These are phyloP conservation scores for Paramyrothecium sp. DNA, from an alignment of 2,329 filamentous ascomycete species.

Conservation along the genomic window DNA sequence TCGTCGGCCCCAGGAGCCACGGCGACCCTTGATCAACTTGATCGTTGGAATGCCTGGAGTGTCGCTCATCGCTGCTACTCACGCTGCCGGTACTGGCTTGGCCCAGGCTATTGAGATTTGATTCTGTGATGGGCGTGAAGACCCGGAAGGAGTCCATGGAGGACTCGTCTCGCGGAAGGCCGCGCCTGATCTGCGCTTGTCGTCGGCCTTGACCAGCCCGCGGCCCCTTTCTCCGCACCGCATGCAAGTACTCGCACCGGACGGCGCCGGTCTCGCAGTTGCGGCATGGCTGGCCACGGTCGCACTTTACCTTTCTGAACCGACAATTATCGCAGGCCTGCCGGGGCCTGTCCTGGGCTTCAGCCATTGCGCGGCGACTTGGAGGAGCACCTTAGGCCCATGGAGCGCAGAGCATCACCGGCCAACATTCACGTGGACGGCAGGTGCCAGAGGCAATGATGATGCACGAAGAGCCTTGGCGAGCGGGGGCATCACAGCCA, in stretches of 20 bases:
- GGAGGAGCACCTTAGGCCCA: background rate
- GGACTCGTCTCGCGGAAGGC: conserved; percentile 11
- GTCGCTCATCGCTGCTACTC: background rate
- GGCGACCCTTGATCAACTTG: background rate
- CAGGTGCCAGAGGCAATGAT: no score
- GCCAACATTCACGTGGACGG: no score
- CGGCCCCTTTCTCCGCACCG: conserved; percentile 24
- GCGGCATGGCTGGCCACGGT: conserved; percentile 25
- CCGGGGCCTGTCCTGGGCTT: conserved; percentile 3
- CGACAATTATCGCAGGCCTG: conserved; percentile 28
- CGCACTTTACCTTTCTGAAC: conserved; percentile 31
- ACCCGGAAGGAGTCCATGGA: conserved; percentile 16
- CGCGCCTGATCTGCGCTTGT: conserved; percentile 23
- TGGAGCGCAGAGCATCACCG: no score
- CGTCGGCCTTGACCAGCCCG: conserved; percentile 24
- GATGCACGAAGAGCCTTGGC: background rate
- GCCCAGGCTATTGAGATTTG: background rate
- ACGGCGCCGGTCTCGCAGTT: conserved; percentile 23
- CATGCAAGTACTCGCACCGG: conserved; percentile 26
- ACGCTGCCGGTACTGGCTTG: background rate
- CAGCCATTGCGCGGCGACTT: background rate
- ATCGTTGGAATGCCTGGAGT: background rate
- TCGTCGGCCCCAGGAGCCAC: background rate
- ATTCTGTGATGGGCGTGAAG: conserved; percentile 12
- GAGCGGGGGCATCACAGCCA: background rate